phyloP scores from a whole-genome alignment of 352 stramenopile genomes.

The Globisporangium perplexum region DNA sequence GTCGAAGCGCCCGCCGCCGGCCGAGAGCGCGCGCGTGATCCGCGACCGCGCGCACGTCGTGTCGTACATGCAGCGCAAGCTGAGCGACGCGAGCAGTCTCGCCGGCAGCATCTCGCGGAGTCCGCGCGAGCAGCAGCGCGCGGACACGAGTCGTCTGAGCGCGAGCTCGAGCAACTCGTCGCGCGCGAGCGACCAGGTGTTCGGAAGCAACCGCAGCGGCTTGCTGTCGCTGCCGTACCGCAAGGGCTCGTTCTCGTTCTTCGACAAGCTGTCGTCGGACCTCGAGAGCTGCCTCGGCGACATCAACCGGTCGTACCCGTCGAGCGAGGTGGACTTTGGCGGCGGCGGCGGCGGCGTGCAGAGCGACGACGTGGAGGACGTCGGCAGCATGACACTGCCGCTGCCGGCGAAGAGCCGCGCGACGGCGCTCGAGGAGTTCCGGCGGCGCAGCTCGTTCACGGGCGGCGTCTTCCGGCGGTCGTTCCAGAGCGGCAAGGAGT shows the following conservation, averaged over 20 bases:
- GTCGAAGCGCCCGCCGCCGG: conserved; percentile 8
- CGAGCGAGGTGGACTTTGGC: conserved; percentile 19
- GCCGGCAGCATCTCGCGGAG: conserved; percentile 54
- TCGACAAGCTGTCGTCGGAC: conserved; percentile 80
- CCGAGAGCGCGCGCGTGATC: conserved; percentile 60
- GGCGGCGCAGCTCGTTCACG: conserved; percentile 12
- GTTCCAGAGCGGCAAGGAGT: neutral
- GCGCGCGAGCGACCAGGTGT: conserved; percentile 34
- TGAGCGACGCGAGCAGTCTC: conserved; percentile 76
- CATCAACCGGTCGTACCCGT: conserved; percentile 34
- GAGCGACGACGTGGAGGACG: conserved; percentile 1
- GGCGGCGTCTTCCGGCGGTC: conserved; percentile 5
- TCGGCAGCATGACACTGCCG: conserved; percentile 12
- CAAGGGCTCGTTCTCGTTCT: conserved; percentile 86
- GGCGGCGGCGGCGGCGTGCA: too few species aligned
- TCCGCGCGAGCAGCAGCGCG: conserved; percentile 24
- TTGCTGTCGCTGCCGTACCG: conserved; percentile 21
- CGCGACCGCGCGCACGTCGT: conserved; percentile 83
- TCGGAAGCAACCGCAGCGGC: conserved; percentile 36
- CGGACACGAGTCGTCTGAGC: conserved; percentile 38
- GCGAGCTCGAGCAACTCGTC: conserved; percentile 69
- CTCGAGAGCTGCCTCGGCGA: conserved; percentile 51
- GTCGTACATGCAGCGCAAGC: conserved; percentile 83
- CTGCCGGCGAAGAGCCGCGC: conserved; percentile 5
- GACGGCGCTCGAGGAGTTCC: conserved; percentile 11